Conservation (phyloP, 2,329 filamentous ascomycete genomes). For the Parastagonospora avenae region DNA sequence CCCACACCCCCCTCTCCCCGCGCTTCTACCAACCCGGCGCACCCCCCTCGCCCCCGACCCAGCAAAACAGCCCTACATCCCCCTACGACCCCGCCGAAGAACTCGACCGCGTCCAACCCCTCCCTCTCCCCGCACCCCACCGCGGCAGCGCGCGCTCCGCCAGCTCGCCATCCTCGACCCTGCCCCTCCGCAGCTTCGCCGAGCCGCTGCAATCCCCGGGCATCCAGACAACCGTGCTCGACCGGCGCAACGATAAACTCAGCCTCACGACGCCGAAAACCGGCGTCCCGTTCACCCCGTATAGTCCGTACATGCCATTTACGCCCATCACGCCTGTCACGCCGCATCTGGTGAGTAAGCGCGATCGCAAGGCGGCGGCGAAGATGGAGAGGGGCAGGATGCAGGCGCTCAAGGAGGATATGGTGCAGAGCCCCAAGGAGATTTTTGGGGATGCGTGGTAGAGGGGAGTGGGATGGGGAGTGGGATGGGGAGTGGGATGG, state of each 20-base stretch:
- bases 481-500: conserved; percentile 1
- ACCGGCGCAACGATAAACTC: conserved; percentile 41
- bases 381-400: conserved; percentile 68
- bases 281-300: conserved; percentile 70
- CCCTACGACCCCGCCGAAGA: conserved; percentile 41
- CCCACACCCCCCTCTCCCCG: conserved; percentile 60
- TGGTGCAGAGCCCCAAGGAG: conserved; percentile 46
- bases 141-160: conserved; percentile 22
- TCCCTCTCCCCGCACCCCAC: conserved; percentile 42
- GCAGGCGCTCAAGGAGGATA: conserved; percentile 50
- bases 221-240: conserved; percentile 52
- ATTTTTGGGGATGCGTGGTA: conserved; percentile 47
- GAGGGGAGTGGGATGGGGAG: conserved; percentile 5
- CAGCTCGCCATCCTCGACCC: conserved; percentile 24
- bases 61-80: conserved; percentile 40
- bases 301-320: conserved; percentile 80
- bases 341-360: conserved; percentile 72
- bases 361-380: conserved; percentile 72
- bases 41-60: conserved; percentile 58
- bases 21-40: conserved; percentile 60
- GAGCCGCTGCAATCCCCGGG: conserved; percentile 35
- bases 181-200: conserved; percentile 45
- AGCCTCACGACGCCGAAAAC: conserved; percentile 56
- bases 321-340: conserved; percentile 77
- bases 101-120: conserved; percentile 43